Percentiles rank a stretch among this genome's conserved stretches.
Evolutionary conservation across 2,329 filamentous ascomycete genomes (phyloP).

Genomic region (Penicillium digitatum): DNA sequence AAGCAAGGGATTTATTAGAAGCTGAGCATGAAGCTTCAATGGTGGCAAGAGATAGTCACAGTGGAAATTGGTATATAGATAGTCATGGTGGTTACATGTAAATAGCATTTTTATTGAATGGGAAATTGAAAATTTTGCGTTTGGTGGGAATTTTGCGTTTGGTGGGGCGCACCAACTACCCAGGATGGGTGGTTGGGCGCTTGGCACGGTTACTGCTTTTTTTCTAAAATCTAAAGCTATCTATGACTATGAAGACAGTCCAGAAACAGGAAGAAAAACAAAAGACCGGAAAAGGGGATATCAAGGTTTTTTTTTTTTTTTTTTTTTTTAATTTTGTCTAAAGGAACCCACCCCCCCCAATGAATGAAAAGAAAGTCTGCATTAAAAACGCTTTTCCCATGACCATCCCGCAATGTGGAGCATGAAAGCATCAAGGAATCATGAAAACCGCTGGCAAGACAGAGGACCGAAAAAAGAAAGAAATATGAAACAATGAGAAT

Average conservation of each 20-base stretch:
- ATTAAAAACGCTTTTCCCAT: conserved; percentile 9
- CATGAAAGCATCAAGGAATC: neutral
- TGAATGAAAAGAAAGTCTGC: neutral
- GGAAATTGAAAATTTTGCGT: too few relatives aligned
- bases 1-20: too few relatives aligned
- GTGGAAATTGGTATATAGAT: too few relatives aligned
- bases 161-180: too few relatives aligned
- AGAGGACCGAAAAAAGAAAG: neutral
- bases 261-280: neutral
- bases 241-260: neutral
- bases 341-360: neutral
- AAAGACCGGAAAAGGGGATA: neutral
- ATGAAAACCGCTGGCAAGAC: neutral
- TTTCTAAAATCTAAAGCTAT: neutral
- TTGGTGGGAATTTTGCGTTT: too few relatives aligned
- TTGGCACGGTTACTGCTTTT: too few relatives aligned
- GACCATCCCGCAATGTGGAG: conserved; percentile 1
- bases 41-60: too few relatives aligned
- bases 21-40: too few relatives aligned
- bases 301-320: neutral
- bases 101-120: too few relatives aligned
- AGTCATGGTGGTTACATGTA: too few relatives aligned
- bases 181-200: too few relatives aligned
- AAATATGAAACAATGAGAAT: neutral
- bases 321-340: neutral